phyloP scores from a whole-genome alignment of 2,329 filamentous ascomycete species.

The Dothidotthia symphoricarpi region DNA sequence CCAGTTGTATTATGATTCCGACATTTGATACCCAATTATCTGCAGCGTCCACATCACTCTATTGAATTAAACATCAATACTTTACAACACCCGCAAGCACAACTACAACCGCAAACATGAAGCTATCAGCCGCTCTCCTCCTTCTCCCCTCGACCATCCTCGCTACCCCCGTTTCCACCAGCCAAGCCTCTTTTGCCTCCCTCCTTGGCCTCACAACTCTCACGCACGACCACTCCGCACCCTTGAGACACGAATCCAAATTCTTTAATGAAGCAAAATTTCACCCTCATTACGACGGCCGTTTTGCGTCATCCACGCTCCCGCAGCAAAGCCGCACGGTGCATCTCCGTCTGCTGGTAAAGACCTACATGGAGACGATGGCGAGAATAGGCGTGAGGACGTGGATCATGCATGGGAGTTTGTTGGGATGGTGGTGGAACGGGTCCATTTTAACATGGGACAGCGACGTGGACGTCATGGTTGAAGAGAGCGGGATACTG shows the following conservation, averaged over 20 bases:
- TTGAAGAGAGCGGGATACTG: conserved; percentile 55
- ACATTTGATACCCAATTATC: no score
- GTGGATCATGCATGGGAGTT: conserved; percentile 63
- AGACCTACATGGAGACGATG: conserved; percentile 59
- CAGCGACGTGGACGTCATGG: conserved; percentile 59
- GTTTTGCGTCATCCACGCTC: conserved; percentile 51
- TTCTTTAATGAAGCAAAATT: conserved; percentile 46
- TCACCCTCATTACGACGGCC: conserved; percentile 57
- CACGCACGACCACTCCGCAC: conserved; percentile 18
- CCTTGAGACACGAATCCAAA: conserved; percentile 19
- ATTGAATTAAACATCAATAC: no score
- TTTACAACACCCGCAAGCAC: no score
- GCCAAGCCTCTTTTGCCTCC: conserved; percentile 8
- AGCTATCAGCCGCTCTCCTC: conserved; percentile 1
- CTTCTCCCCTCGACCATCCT: background rate
- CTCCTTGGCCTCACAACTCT: conserved; percentile 21
- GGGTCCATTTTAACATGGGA: conserved; percentile 62
- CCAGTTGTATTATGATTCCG: no score
- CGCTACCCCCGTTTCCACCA: conserved; percentile 2
- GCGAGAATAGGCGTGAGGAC: conserved; percentile 56
- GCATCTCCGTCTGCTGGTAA: conserved; percentile 53
- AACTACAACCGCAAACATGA: no score
- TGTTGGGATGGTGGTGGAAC: conserved; percentile 65
- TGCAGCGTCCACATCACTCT: no score
- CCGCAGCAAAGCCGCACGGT: conserved; percentile 48